Evolutionary conservation across 805 yeast species (phyloP).

Genomic region (Lipomyces anomalus): DNA sequence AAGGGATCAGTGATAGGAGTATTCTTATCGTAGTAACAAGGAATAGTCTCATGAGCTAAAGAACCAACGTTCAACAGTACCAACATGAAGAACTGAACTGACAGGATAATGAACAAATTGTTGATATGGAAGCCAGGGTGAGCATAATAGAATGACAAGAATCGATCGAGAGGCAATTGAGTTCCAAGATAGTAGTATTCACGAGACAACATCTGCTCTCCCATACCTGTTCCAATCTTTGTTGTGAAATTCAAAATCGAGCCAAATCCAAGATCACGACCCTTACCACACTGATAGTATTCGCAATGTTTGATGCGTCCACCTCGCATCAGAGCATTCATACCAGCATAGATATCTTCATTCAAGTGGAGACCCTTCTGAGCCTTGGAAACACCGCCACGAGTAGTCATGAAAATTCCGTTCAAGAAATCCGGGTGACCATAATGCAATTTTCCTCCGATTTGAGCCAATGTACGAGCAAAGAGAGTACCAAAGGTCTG

Average conservation of each 20-base stretch:
- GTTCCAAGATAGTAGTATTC: slow-evolving; percentile 91
- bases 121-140: slow-evolving; percentile 96
- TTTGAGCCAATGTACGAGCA: slow-evolving; percentile 87
- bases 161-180: slow-evolving; percentile 79
- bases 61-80: slow-evolving; percentile 76
- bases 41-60: slow-evolving; percentile 61
- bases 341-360: slow-evolving; percentile 95
- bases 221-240: slow-evolving; percentile 98
- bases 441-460: slow-evolving; percentile 91
- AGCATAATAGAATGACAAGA: slow-evolving; percentile 89
- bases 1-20: slow-evolving; percentile 68
- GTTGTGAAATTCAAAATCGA: slow-evolving; percentile 90
- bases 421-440: slow-evolving; percentile 96
- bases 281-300: slow-evolving; percentile 94
- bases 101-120: slow-evolving; percentile 77
- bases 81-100: slow-evolving; percentile 82
- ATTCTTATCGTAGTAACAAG: slow-evolving; percentile 61
- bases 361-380: slow-evolving; percentile 89
- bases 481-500: slow-evolving; percentile 95
- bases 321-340: slow-evolving; percentile 81
- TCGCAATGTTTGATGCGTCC: slow-evolving; percentile 95
- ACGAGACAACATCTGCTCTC: slow-evolving; percentile 87
- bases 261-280: slow-evolving; percentile 89
- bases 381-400: slow-evolving; percentile 94
- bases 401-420: slow-evolving; percentile 84